Evolutionary conservation across 2,329 filamentous ascomycete genomes (phyloP).

Genomic region (Xylaria sp.): DNA sequence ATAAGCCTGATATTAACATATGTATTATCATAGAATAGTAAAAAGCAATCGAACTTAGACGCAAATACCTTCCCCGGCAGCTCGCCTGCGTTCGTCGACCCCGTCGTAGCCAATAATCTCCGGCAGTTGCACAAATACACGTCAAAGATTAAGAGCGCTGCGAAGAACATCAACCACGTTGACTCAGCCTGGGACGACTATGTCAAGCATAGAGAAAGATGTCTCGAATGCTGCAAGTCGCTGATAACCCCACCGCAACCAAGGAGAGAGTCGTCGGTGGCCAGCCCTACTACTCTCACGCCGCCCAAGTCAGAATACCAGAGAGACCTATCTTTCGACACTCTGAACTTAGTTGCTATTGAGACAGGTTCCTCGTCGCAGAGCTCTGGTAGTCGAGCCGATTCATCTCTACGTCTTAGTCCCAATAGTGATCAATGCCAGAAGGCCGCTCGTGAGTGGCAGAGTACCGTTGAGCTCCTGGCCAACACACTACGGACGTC

Average conservation of each 20-base stretch:
- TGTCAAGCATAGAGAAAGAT: conserved; percentile 54
- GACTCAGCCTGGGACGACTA: conserved; percentile 59
- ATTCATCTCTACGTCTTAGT: neutral
- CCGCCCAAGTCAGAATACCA: conserved; percentile 19
- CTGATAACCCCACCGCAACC: conserved; percentile 46
- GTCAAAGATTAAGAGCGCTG: conserved; percentile 26
- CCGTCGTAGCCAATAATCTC: conserved; percentile 21
- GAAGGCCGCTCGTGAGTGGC: conserved; percentile 57
- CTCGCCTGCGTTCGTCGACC: conserved; percentile 26
- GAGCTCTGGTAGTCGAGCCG: conserved; percentile 26
- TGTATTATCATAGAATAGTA: conserved; percentile 9
- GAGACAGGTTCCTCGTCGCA: conserved; percentile 39
- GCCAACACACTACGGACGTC: conserved; percentile 55
- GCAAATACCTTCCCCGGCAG: conserved; percentile 24
- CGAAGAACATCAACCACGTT: conserved; percentile 44
- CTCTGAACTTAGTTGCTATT: conserved; percentile 17
- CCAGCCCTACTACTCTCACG: conserved; percentile 30
- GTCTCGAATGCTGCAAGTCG: conserved; percentile 53
- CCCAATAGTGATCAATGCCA: conserved; percentile 48
- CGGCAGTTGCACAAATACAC: conserved; percentile 32
- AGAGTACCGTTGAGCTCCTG: conserved; percentile 54
- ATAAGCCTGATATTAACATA: conserved; percentile 2
- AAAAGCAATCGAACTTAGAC: conserved; percentile 16
- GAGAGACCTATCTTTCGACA: conserved; percentile 11
- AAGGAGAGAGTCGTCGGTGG: conserved; percentile 15